Evolutionary conservation across 331 rosid genomes (phyloP).

Genomic region (Rosa hybrid): DNA sequence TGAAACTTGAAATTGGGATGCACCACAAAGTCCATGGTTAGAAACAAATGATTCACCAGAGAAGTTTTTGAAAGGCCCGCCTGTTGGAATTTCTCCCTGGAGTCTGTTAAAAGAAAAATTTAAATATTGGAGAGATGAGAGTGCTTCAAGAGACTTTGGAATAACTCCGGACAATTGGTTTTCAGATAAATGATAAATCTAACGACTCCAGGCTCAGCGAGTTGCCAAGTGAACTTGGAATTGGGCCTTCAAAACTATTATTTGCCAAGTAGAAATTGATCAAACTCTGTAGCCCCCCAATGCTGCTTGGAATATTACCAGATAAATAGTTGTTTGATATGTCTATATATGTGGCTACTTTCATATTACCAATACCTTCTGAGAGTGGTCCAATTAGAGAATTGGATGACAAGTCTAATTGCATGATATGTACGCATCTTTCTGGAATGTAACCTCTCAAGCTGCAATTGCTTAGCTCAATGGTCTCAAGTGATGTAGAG

Average conservation of each 20-base stretch:
- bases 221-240: slow-evolving; percentile 35
- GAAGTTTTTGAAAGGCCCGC: slow-evolving; percentile 29
- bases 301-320: too few relatives aligned
- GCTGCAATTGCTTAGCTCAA: neutral
- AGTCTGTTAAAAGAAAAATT: slow-evolving; percentile 40
- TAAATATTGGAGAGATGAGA: slow-evolving; percentile 23
- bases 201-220: slow-evolving; percentile 29
- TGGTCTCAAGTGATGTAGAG: neutral
- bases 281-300: slow-evolving; percentile 13
- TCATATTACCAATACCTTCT: slow-evolving; percentile 12
- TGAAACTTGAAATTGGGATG: slow-evolving; percentile 23
- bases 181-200: slow-evolving; percentile 34
- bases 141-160: slow-evolving; percentile 33
- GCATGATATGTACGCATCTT: slow-evolving; percentile 9
- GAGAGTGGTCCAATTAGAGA: slow-evolving; percentile 30
- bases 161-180: slow-evolving; percentile 31
- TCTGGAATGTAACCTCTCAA: slow-evolving; percentile 5
- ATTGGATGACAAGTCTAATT: slow-evolving; percentile 33
- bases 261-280: slow-evolving; percentile 15
- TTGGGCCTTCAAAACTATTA: slow-evolving; percentile 31
- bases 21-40: slow-evolving; percentile 43
- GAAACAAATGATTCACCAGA: slow-evolving; percentile 35
- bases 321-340: too few relatives aligned
- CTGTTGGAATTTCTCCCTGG: slow-evolving; percentile 43
- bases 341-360: too few relatives aligned